A percentile compares a stretch with the other conserved stretches of the same genome.
These are phyloP conservation scores for Phialophora macrospora DNA, from an alignment of 2,329 filamentous ascomycete species.

Conservation along the genomic window DNA sequence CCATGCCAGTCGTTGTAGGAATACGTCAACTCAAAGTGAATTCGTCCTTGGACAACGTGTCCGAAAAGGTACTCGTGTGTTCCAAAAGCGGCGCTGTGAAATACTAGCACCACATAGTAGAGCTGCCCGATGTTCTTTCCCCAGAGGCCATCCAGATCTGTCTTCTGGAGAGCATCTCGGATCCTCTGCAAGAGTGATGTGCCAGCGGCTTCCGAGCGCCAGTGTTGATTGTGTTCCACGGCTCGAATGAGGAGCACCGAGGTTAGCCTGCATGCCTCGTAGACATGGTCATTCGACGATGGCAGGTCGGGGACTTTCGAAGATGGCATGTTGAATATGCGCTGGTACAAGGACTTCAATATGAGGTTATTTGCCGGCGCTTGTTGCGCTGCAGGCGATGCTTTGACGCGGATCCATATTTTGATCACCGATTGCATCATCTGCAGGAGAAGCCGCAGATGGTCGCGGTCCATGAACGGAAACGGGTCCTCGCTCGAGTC, in stretches of 20 bases:
- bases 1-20: slow-evolving; percentile 28
- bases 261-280: slow-evolving; percentile 27
- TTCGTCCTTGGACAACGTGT: slow-evolving; percentile 16
- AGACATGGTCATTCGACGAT: slow-evolving; percentile 22
- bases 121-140: slow-evolving; percentile 25
- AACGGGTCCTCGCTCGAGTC: slow-evolving; percentile 23
- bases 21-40: slow-evolving; percentile 27
- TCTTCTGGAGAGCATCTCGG: slow-evolving; percentile 20
- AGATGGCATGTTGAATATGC: slow-evolving; percentile 23
- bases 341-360: slow-evolving; percentile 11
- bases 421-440: slow-evolving; percentile 27
- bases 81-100: slow-evolving; percentile 26
- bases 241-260: slow-evolving; percentile 27
- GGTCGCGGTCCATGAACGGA: slow-evolving; percentile 13
- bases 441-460: slow-evolving; percentile 21
- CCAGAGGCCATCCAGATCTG: slow-evolving; percentile 23
- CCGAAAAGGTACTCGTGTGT: slow-evolving; percentile 22
- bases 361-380: slow-evolving; percentile 1
- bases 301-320: slow-evolving; percentile 14
- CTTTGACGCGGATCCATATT: slow-evolving; percentile 19
- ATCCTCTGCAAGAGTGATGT: slow-evolving; percentile 11
- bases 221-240: slow-evolving; percentile 8
- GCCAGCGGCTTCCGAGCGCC: slow-evolving; percentile 12
- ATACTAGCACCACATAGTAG: slow-evolving; percentile 28
- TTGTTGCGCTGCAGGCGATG: background rate